phyloP scores from a whole-genome alignment of 306 rosid genomes.

The Acacia melanoxylon region DNA sequence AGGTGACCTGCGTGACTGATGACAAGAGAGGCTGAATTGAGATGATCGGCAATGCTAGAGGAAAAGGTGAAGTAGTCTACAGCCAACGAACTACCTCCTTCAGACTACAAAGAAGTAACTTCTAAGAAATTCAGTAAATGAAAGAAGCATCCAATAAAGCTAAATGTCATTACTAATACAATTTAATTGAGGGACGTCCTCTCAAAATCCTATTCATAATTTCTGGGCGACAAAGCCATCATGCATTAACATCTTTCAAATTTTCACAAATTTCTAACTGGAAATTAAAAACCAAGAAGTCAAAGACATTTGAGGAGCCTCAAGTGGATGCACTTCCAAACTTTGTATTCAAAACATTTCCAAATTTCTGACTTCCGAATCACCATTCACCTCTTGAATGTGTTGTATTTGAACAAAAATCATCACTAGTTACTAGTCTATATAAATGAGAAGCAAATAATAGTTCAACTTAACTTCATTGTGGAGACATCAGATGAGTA shows the following conservation, averaged over 20 bases:
- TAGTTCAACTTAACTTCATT: constrained; percentile 1
- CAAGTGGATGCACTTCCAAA: not conserved
- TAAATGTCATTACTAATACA: not conserved
- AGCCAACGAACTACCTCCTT: constrained; percentile 54
- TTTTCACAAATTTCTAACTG: not conserved
- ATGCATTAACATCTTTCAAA: not conserved
- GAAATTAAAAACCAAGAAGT: not conserved
- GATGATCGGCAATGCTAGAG: constrained; percentile 84
- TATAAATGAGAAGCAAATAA: not conserved
- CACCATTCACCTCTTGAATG: not conserved
- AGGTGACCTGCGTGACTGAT: constrained; percentile 77
- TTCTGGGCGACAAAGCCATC: not conserved
- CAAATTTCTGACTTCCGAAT: not conserved
- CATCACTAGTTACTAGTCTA: not conserved
- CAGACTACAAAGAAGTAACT: constrained; percentile 46
- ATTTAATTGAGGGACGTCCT: not conserved
- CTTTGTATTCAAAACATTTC: not conserved
- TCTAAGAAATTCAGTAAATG: not conserved
- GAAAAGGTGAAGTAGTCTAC: constrained; percentile 85
- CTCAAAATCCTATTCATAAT: not conserved
- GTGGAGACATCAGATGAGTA: not conserved
- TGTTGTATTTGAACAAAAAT: not conserved
- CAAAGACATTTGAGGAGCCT: not conserved
- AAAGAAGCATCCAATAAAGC: not conserved
- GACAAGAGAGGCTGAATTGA: constrained; percentile 85